Evolutionary conservation across 345 rosid species (phyloP).

Genomic region (Leavenworthia alabamica): DNA sequence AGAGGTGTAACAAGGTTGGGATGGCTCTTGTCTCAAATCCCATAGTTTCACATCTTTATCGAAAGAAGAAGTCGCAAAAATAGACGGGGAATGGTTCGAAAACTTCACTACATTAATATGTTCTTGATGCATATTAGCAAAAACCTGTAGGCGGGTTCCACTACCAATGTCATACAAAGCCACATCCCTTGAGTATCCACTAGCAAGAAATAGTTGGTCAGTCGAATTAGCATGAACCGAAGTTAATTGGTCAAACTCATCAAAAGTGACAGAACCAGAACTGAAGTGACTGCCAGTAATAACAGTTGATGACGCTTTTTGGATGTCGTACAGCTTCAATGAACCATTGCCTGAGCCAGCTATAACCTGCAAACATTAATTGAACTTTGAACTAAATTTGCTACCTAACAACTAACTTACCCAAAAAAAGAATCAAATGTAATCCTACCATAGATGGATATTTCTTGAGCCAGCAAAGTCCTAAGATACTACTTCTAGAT

Average conservation of each 20-base stretch:
- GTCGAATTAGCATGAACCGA: constrained; percentile 85
- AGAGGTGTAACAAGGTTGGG: constrained; percentile 68
- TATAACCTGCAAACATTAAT: constrained; percentile 55
- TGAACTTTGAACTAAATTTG: not conserved
- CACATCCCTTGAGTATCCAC: constrained; percentile 86
- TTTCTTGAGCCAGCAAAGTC: constrained; percentile 93
- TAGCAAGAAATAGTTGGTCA: constrained; percentile 84
- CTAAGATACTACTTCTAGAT: constrained; percentile 72
- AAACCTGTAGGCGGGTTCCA: constrained; percentile 68
- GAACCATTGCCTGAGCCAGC: constrained; percentile 96
- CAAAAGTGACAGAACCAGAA: constrained; percentile 57
- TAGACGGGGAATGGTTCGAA: constrained; percentile 73
- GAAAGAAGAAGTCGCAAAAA: constrained; percentile 95
- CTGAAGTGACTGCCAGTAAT: constrained; percentile 22
- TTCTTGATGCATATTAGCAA: constrained; percentile 77
- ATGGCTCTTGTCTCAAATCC: constrained; percentile 85
- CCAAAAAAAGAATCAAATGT: not conserved
- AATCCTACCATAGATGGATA: constrained; percentile 67
- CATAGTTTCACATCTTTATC: constrained; percentile 86
- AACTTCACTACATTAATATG: constrained; percentile 94
- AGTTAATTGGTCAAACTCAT: constrained; percentile 83
- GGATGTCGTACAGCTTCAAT: constrained; percentile 65
- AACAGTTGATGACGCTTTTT: constrained; percentile 38
- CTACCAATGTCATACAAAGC: constrained; percentile 74
- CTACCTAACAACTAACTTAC: constrained; percentile 2